These are phyloP conservation scores for Ophiosphaerella herpotricha DNA, from an alignment of 2,329 filamentous ascomycete genomes.

Conservation along the genomic window DNA sequence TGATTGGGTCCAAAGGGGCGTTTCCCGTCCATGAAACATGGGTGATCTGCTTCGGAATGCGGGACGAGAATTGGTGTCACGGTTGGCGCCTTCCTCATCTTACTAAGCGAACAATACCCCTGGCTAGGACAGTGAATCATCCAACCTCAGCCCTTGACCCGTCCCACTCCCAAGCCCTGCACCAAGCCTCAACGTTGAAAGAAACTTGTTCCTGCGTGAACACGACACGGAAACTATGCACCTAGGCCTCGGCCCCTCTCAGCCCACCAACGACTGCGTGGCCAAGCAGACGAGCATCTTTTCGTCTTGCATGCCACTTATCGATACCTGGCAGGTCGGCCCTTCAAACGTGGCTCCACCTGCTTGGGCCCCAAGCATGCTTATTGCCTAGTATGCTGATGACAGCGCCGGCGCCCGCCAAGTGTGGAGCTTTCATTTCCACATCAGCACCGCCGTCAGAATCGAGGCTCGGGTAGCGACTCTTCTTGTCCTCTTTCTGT, in stretches of 20 bases:
- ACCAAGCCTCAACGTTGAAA: neutral
- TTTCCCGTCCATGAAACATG: slow-evolving; percentile 2
- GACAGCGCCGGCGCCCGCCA: slow-evolving; percentile 7
- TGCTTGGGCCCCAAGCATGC: slow-evolving; percentile 9
- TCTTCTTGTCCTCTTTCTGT: slow-evolving; percentile 5
- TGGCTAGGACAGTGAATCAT: slow-evolving; percentile 7
- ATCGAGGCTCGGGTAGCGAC: slow-evolving; percentile 16
- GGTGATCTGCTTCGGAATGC: slow-evolving; percentile 3
- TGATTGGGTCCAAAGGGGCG: slow-evolving; percentile 1
- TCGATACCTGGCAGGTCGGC: slow-evolving; percentile 8
- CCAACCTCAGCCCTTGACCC: slow-evolving; percentile 5
- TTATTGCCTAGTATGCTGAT: slow-evolving; percentile 4
- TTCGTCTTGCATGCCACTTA: slow-evolving; percentile 12
- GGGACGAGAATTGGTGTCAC: slow-evolving; percentile 13
- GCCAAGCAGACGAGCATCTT: slow-evolving; percentile 5
- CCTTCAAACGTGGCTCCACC: slow-evolving; percentile 21
- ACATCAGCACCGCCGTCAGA: slow-evolving; percentile 18
- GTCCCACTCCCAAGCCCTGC: slow-evolving; percentile 1
- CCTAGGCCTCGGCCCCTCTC: slow-evolving; percentile 3
- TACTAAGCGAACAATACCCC: slow-evolving; percentile 5
- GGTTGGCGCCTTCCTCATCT: slow-evolving; percentile 10
- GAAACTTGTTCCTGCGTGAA: slow-evolving; percentile 18
- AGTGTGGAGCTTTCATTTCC: slow-evolving; percentile 19
- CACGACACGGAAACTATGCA: slow-evolving; percentile 4
- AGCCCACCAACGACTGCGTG: slow-evolving; percentile 2